Evolutionary conservation across 2,329 filamentous ascomycete genomes (phyloP), one percentile per base, ranked within the genome.

Genomic region (Capronia americana): DNA sequence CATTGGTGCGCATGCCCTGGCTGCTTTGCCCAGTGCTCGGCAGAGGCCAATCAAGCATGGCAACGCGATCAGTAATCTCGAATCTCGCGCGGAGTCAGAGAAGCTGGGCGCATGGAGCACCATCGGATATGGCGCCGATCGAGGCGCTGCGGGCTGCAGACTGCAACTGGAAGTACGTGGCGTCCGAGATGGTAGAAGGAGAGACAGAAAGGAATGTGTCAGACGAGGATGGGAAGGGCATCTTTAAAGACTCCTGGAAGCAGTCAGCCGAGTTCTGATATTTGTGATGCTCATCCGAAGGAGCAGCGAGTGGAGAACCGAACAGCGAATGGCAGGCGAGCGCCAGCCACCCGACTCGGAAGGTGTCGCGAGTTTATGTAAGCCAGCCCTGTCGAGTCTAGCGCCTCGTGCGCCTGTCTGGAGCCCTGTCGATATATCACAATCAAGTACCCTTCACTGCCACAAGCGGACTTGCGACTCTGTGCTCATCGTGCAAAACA

Each of bases 31-130:
- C 5, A 24, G 24, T 20, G 24, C 20, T n/a, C 12, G 20, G 23
- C 20, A n/a, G 17, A 23, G 23, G 64, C 63, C 63, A 65, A 51
- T 57, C 38, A 51, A n/a, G 26, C 57, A 50, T 28, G 50, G 12
- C 24, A 10, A 41, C 38, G 12, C 46, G 64, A 66, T 66, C 64
- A 66, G 58, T 66, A 66, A 66, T 66, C 64, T 44, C 26, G 38
- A 50, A 38, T 46, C 2, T 34, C 24, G 26, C 7, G 8, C n/a
- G n/a, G 50, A 24, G 26, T 41, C 57, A 20, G 12, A 38, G 54
- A 14, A 11, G 2, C 26, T 24, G 26, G 44, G 12, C 38, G 46
- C 32, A 28, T 10, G 17, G 46, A 64, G 28, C 53, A 17, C 28
- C 30, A 44, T 50, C 63, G 63, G 34, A 57, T 34, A 65, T 10